Percentiles rank a stretch among this genome's conserved stretches.
Evolutionary conservation across 129 eudicot genomes (phyloP).

Genomic region (Arctium lappa): DNA sequence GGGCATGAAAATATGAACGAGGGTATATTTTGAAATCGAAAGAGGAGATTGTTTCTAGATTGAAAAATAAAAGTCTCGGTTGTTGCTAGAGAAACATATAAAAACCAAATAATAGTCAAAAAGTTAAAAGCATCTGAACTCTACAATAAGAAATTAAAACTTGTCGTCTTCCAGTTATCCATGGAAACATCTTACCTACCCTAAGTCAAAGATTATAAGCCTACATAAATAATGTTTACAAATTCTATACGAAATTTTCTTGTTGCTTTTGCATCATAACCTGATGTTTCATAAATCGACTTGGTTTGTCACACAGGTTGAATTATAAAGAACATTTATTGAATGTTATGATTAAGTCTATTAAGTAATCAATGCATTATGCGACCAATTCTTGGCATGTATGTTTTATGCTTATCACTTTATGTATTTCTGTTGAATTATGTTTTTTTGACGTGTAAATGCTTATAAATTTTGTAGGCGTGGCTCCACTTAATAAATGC

Average conservation of each 20-base stretch:
- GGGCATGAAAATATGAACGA: not conserved
- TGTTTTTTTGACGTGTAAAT: not conserved
- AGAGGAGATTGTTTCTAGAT: not conserved
- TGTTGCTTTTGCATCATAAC: not conserved
- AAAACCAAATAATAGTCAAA: too few species aligned
- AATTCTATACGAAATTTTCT: not conserved
- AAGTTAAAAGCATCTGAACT: too few species aligned
- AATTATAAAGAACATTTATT: not conserved
- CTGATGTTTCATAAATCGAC: not conserved
- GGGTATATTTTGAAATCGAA: not conserved
- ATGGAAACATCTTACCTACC: not conserved
- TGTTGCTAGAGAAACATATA: too few species aligned
- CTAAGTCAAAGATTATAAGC: not conserved
- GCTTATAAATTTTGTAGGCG: not conserved
- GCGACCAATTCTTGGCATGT: not conserved
- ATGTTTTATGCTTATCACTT: too few species aligned
- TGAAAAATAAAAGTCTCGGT: not conserved
- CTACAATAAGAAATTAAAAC: not conserved
- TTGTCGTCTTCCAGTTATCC: not conserved
- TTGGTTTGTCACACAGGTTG: not conserved
- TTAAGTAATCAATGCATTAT: not conserved
- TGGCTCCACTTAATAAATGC: not conserved
- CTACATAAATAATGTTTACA: not conserved
- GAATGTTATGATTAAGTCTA: not conserved
- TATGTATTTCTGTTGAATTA: not conserved